Base-by-base conservation (phyloP, 2,329 filamentous ascomycete genomes). In the Rhinocladiella mackenziei region DNA sequence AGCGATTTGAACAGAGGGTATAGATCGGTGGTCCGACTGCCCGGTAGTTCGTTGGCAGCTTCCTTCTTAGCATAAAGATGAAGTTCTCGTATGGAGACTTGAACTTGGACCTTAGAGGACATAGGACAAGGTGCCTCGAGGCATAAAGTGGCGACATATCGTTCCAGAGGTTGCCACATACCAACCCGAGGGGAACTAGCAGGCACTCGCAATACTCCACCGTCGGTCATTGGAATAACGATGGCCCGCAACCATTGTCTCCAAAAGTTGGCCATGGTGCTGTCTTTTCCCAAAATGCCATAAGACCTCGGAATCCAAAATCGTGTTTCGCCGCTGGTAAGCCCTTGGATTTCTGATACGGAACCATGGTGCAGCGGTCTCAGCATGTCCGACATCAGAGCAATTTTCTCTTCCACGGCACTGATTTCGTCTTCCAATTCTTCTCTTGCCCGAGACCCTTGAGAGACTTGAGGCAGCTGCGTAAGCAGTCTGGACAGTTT, bases 211-310 rank as follows among this genome's bases (percentile, higher is more conserved):
- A 92, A 69, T 20, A 98, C 75, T 10, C 76, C 81, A 14, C 91
- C 88, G 61, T 94, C 89, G 1, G 83, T 89, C 92, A 97, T 98
- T 19, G 92, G 92, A 15, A 95, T 87, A n/a, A 92, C 74, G 7
- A 97, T 78, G 5, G 91, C 89, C 65, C 88, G 84, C 35, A 98
- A 76, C 92, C 92, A 98, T 64, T 98, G 92, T 65, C 97, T 97
- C 89, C 91, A 98, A 68, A 98, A 97, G 22, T 81, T 80, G 53
- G 89, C 89, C 67, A 94, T 78, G 48, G 81, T 83, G 9, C 76
- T 75, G 62, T 98, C 92, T 51, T 86, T 78, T 23, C 92, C 92
- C 51, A 98, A 74, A 50, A 98, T 83, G 46, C 92, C 92, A 61
- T 94, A 98, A 1, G 91, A 89, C 53, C 92, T 78, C 13, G 92